phyloP scores from a whole-genome alignment of 2,329 filamentous ascomycete genomes.

The Diaporthe capsici region DNA sequence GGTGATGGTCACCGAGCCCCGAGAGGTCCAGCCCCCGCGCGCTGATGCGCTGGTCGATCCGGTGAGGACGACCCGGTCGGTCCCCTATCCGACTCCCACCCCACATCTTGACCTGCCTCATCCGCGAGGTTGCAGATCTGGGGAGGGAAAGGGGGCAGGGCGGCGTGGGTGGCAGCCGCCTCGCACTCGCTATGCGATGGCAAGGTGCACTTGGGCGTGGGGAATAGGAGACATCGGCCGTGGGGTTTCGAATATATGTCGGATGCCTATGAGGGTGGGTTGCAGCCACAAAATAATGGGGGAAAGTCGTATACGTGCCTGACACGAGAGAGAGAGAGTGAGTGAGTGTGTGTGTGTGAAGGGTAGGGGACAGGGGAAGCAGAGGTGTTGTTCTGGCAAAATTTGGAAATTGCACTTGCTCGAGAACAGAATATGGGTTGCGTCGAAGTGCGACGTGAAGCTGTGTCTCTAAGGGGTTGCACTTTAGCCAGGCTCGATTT shows the following conservation, averaged over 20 bases:
- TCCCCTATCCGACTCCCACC: background rate
- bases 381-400: background rate
- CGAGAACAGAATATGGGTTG: background rate
- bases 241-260: background rate
- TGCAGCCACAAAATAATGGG: background rate
- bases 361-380: background rate
- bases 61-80: background rate
- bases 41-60: slow-evolving; percentile 12
- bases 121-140: slow-evolving; percentile 10
- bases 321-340: background rate
- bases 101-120: slow-evolving; percentile 22
- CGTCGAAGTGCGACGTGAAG: background rate
- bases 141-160: background rate
- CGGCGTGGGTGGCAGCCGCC: background rate
- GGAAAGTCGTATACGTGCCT: background rate
- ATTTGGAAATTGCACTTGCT: background rate
- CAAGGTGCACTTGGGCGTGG: background rate
- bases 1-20: background rate
- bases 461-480: background rate
- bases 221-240: background rate
- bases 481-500: background rate
- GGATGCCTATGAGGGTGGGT: background rate
- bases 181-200: slow-evolving; percentile 28
- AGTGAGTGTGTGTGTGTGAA: background rate
- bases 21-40: background rate